These are phyloP conservation scores for Moniliella sp. DNA, from an alignment of 1,284 basidiomycete species.

Conservation along the genomic window DNA sequence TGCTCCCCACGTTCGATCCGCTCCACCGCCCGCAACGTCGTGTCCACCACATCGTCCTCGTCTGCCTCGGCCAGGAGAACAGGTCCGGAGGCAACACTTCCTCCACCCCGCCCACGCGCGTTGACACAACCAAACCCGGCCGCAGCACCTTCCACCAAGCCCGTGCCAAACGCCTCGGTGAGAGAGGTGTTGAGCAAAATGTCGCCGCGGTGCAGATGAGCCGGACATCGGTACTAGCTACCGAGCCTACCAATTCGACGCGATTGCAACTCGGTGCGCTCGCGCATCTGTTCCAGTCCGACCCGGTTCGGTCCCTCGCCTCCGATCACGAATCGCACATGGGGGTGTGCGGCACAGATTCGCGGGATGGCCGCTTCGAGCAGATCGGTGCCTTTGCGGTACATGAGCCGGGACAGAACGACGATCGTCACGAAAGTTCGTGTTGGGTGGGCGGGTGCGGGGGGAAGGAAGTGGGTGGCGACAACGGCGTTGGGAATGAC, in stretches of 20 bases:
- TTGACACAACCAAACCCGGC: conserved; percentile 81
- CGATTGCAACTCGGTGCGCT: conserved; percentile 70
- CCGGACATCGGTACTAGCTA: conserved; percentile 59
- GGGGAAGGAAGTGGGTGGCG: conserved; percentile 60
- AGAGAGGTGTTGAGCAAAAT: conserved; percentile 89
- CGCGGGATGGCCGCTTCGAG: conserved; percentile 73
- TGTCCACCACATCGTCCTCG: conserved; percentile 44
- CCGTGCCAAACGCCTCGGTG: conserved; percentile 89
- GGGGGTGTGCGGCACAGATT: conserved; percentile 61
- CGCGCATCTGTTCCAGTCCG: conserved; percentile 83
- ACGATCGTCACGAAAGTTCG: conserved; percentile 58
- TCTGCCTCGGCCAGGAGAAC: conserved; percentile 78
- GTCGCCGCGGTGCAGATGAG: conserved; percentile 58
- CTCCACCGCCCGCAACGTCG: conserved; percentile 60
- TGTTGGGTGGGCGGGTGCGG: conserved; percentile 14
- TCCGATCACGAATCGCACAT: conserved; percentile 70
- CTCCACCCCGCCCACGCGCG: conserved; percentile 78
- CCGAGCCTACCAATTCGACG: conserved; percentile 63
- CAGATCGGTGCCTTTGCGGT: conserved; percentile 88
- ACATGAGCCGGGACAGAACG: conserved; percentile 77
- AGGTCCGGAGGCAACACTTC: conserved; percentile 80
- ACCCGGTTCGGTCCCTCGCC: conserved; percentile 94
- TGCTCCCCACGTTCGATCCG: conserved; percentile 52
- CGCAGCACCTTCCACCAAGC: conserved; percentile 83
- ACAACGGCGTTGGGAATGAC: conserved; percentile 78